Evolutionary conservation across 1,284 basidiomycete species (phyloP).

Genomic region (Fomitopsis schrenkii): DNA sequence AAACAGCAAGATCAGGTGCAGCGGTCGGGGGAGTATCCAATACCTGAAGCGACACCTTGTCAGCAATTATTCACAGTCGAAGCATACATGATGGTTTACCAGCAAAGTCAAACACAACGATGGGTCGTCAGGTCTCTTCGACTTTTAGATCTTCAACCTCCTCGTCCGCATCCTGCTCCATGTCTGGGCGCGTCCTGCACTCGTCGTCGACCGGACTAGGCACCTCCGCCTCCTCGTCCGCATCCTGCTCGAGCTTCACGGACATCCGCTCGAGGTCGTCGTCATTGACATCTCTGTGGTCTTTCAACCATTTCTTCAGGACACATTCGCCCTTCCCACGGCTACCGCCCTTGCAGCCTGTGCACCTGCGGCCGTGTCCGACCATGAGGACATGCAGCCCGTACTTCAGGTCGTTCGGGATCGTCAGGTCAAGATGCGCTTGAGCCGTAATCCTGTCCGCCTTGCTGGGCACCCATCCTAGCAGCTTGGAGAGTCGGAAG

Average conservation of each 20-base stretch:
- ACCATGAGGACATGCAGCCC: slow-evolving; percentile 71
- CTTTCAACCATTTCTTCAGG: slow-evolving; percentile 28
- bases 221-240: too few species aligned
- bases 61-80: too few species aligned
- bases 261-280: slow-evolving; percentile 18
- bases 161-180: slow-evolving; percentile 6
- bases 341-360: slow-evolving; percentile 43
- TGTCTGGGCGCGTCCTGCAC: too few species aligned
- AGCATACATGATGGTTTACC: too few species aligned
- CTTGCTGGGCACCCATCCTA: slow-evolving; percentile 69
- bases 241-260: slow-evolving; percentile 9
- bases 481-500: slow-evolving; percentile 57
- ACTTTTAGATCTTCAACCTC: too few species aligned
- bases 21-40: too few species aligned
- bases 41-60: too few species aligned
- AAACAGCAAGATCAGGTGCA: too few species aligned
- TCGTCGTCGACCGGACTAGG: too few species aligned
- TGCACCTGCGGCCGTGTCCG: slow-evolving; percentile 54
- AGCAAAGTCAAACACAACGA: too few species aligned
- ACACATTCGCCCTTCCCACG: slow-evolving; percentile 24
- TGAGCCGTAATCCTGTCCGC: slow-evolving; percentile 65
- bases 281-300: slow-evolving; percentile 18
- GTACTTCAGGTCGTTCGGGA: slow-evolving; percentile 67
- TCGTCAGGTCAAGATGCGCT: slow-evolving; percentile 61
- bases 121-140: too few species aligned